These are phyloP conservation scores for Solanum bulbocastanum DNA, from an alignment of 257 asterid genomes.

Conservation along the genomic window DNA sequence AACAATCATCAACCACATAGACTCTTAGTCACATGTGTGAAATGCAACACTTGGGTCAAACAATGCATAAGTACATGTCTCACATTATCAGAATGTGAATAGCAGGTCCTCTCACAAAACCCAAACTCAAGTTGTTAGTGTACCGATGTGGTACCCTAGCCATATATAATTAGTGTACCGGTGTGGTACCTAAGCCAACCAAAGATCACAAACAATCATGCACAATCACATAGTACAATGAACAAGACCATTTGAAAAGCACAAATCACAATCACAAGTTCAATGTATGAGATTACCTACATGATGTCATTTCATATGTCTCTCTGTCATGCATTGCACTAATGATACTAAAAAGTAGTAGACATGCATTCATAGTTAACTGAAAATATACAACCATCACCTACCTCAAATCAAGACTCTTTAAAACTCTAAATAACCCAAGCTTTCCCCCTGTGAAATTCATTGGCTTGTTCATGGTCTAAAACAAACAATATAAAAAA, in stretches of 20 bases:
- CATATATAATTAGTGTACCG: neutral
- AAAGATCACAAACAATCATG: neutral
- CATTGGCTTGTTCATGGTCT: neutral
- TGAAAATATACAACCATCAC: neutral
- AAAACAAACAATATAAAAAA: too few relatives aligned
- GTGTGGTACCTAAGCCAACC: neutral
- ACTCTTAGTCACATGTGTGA: too few relatives aligned
- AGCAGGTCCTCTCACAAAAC: neutral
- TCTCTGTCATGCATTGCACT: neutral
- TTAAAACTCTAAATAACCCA: too few relatives aligned
- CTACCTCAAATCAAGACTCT: neutral
- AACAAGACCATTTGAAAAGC: neutral
- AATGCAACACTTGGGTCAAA: too few relatives aligned
- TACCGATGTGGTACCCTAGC: neutral
- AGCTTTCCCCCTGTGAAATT: too few relatives aligned
- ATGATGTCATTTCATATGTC: neutral
- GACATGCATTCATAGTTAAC: neutral
- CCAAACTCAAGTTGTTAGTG: neutral
- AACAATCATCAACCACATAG: too few relatives aligned
- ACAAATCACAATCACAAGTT: neutral
- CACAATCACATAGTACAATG: neutral
- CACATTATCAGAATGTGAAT: too few relatives aligned
- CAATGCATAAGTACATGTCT: too few relatives aligned
- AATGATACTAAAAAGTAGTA: neutral
- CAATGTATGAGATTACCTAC: neutral